These are phyloP conservation scores for Solanum virginianum DNA, from an alignment of 257 asterid genomes.

Conservation along the genomic window DNA sequence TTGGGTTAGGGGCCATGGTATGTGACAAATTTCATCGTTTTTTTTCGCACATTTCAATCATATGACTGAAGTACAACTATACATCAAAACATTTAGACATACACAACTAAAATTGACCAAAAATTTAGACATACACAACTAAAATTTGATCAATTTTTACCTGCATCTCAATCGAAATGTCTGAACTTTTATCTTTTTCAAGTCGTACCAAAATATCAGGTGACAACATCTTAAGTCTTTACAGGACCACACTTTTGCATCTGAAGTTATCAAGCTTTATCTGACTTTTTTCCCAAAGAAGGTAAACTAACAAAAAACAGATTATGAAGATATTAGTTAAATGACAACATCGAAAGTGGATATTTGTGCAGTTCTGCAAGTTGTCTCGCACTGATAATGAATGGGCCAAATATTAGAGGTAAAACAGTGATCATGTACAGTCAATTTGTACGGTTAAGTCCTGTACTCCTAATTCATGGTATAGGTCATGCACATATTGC, in stretches of 20 bases:
- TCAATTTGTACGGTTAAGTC: constrained; percentile 74
- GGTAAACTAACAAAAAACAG: neutral
- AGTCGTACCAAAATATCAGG: neutral
- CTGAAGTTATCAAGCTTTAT: neutral
- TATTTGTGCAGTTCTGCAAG: neutral
- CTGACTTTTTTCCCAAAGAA: neutral
- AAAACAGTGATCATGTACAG: constrained; percentile 7
- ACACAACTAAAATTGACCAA: neutral
- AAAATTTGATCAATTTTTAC: neutral
- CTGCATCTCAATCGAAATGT: neutral
- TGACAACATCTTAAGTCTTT: neutral
- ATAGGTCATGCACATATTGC: constrained; percentile 63
- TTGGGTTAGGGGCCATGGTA: neutral
- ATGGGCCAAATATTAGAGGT: neutral
- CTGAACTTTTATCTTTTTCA: neutral
- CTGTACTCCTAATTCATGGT: constrained; percentile 79
- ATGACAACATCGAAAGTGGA: neutral
- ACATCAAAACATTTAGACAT: neutral
- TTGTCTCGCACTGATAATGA: neutral
- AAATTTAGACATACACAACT: too few species aligned
- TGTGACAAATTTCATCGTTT: neutral
- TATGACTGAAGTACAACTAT: neutral
- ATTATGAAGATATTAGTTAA: neutral
- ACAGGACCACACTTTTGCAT: neutral
- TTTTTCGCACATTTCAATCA: neutral